Base-by-base conservation (phyloP, 129 eudicot species). In the Chrysanthemum makinoi region DNA sequence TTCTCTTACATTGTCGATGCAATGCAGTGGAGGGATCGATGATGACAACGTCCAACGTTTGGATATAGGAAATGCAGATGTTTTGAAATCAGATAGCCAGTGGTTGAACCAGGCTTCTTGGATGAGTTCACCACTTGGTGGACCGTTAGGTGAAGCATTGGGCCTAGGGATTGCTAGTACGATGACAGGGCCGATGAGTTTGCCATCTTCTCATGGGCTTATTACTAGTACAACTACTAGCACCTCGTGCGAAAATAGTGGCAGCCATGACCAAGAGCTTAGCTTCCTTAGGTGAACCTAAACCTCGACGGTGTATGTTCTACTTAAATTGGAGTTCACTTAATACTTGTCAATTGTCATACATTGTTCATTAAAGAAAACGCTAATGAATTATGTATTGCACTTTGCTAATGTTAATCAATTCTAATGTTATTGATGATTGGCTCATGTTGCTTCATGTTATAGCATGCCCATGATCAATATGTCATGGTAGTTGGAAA, bases 141-240 rank as follows among this genome's bases (percentile, higher is more conserved):
- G 96, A 12, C 96, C 96, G 1, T 75, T 89, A 56, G 96, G 90
- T 50, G 96, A 89, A 66, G 96, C 93, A 2, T 76, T 89, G 88
- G 86, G 96, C 50, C 83, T 84, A 12, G 93, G 96, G 7, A 66
- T 78, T 55, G 71, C 74, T 43, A 72, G 83, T 57, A 5, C 60
- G 3, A 56, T 12, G 4, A 77, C 73, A 35, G 80, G 68, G 50
- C 50, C 28, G 6, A 48, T 75, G 20, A 54, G 18, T 46, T 39
- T 26, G 63, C 67, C 83, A 50, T 67, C 82, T 12, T 53, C 62
- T 62, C 85, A 69, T 66, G 84, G 84, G 1, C 74, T 46, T 65
- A 84, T 74, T 66, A 74, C 48, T 12, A 71, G 77, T 75, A 71
- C 72, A 2, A 72, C 73, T 44, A 82, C 81, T n/a, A 85, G 84